Percentiles rank a stretch among this genome's conserved stretches.
Evolutionary conservation across 208 protist species (phyloP).

Genomic region (Herpetomonas muscarum): DNA sequence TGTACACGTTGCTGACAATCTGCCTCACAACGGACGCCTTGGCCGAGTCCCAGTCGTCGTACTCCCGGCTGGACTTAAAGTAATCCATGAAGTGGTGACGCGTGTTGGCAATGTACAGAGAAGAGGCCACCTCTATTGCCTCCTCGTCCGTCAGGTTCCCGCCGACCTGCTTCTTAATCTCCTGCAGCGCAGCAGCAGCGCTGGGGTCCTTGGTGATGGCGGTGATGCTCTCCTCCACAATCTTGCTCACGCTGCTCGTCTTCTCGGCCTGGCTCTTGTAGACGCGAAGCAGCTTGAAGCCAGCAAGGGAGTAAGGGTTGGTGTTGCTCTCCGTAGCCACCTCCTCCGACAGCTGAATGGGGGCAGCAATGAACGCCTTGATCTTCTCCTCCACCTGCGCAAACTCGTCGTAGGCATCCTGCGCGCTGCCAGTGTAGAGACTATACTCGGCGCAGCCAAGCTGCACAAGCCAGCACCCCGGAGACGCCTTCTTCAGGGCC

Average conservation of each 20-base stretch:
- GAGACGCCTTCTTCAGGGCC: conserved; percentile 40
- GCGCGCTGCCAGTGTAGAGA: conserved; percentile 62
- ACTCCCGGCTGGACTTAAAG: conserved; percentile 52
- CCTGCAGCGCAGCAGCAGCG: conserved; percentile 17
- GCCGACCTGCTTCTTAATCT: conserved; percentile 57
- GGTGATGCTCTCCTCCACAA: conserved; percentile 49
- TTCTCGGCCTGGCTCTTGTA: conserved; percentile 28
- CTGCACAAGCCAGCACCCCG: conserved; percentile 75
- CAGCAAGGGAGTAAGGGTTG: conserved; percentile 51
- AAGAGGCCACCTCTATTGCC: conserved; percentile 57
- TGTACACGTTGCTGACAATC: conserved; percentile 39
- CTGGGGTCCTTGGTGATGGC: conserved; percentile 35
- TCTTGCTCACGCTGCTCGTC: conserved; percentile 20
- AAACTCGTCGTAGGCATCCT: conserved; percentile 59
- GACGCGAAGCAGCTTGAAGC: conserved; percentile 51
- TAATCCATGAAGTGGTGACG: conserved; percentile 82
- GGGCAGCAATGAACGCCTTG: conserved; percentile 36
- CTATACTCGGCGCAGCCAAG: conserved; percentile 69
- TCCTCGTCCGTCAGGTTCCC: conserved; percentile 64
- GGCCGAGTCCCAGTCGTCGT: conserved; percentile 59
- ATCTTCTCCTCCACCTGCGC: conserved; percentile 54
- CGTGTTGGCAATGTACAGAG: conserved; percentile 58
- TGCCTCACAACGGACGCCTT: conserved; percentile 24
- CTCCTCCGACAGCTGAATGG: conserved; percentile 25
- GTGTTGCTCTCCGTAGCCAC: conserved; percentile 61